Evolutionary conservation across 371 early-diverging fungal genomes (phyloP), one percentile per base, ranked within the genome.

Genomic region (Coemansia sp.): DNA sequence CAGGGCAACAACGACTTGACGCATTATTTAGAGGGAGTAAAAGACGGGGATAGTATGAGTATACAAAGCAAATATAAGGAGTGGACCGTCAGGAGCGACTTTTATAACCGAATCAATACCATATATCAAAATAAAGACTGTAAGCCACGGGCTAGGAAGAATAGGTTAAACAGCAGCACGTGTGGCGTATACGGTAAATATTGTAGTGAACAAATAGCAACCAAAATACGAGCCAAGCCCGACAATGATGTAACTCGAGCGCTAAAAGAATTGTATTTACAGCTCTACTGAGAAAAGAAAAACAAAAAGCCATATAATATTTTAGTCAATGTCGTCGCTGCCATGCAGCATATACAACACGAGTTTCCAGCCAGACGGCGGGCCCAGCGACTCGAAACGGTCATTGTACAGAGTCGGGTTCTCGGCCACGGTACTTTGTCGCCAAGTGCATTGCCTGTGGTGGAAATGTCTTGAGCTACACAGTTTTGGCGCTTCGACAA

Each of bases 401-500:
- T 75, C 71, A 1, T 71, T 28, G 25, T 67, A 64, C 9, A 68
- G 71, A 21, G 62, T 75, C 8, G 71, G 75, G 3, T 61, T 11
- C 12, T 55, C 48, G 47, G 51, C 44, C 6, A 23, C 39, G 2
- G 61, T 5, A 84, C 87, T 59, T 81, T 62, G 12, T 87, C 86
- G 28, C 90, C 91, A 16, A 85, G 82, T 18, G 89, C 90, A 67
- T 91, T 90, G 16, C 91, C 92, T 2, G 69, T 57, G 48, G 82
- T 79, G 44, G 84, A 72, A 62, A 86, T 84, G 8, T 84, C 86
- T 58, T 85, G 84, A 33, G 82, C 83, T n/a, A 71, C 72, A 77
- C 92, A 91, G 42, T 85, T 75, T 59, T 87, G 93, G 92, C 7
- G 91, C 91, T 75, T 89, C 91, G 59, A 91, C 82, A 67, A 93